These are phyloP conservation scores for Chrysophaeum taylorii DNA, from an alignment of 352 stramenopile species.

Conservation along the genomic window DNA sequence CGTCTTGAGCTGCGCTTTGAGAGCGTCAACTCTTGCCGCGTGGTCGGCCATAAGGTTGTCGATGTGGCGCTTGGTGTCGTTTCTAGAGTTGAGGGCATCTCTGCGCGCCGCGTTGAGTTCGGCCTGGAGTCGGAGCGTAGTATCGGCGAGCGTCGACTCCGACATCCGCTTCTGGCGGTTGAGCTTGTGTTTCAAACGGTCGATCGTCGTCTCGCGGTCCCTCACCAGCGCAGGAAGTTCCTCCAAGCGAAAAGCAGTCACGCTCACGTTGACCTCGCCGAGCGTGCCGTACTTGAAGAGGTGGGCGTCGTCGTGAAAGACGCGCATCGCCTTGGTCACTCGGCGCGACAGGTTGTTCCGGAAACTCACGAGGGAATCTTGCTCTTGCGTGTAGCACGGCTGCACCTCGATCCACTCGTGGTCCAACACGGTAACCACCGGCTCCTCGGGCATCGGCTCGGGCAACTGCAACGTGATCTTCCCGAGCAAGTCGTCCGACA, in stretches of 20 bases:
- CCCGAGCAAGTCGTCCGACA: conserved; percentile 3
- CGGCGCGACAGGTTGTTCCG: background rate
- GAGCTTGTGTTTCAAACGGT: background rate
- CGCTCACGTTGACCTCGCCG: background rate
- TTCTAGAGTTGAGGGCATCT: background rate
- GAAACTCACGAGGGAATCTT: background rate
- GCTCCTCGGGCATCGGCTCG: background rate
- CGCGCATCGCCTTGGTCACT: conserved; percentile 6
- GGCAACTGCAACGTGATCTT: background rate
- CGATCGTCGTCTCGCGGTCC: background rate
- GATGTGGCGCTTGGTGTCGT: too few relatives aligned
- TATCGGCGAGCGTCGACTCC: background rate
- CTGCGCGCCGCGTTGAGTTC: background rate
- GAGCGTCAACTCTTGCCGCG: too few relatives aligned
- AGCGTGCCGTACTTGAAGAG: background rate
- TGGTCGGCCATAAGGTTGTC: too few relatives aligned
- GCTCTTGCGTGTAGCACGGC: conserved; percentile 1
- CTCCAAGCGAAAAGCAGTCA: background rate
- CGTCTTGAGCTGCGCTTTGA: too few relatives aligned
- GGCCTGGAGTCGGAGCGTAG: conserved; percentile 3
- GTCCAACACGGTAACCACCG: background rate
- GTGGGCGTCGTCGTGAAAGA: conserved; percentile 11
- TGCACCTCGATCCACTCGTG: background rate
- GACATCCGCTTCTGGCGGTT: background rate
- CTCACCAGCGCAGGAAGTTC: background rate